Conservation (phyloP, 371 early-diverging fungal genomes). For the Zychaea mexicana region DNA sequence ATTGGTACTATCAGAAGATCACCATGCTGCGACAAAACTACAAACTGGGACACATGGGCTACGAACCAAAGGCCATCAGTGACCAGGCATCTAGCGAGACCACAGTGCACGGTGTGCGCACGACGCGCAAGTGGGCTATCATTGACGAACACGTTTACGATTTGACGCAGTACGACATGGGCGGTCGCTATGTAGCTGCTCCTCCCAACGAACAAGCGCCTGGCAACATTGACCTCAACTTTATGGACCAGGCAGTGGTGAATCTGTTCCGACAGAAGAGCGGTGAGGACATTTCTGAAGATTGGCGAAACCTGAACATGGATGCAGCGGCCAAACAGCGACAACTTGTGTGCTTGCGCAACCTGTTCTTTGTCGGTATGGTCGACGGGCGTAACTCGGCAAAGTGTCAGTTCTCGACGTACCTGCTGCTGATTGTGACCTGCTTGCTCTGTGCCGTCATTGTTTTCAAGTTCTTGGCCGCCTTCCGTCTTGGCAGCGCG, state of each 20-base stretch:
- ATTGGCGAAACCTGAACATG: conserved; percentile 46
- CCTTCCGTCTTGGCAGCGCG: conserved; percentile 78
- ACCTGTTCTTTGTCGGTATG: conserved; percentile 86
- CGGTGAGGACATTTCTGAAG: conserved; percentile 69
- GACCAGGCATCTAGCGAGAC: conserved; percentile 32
- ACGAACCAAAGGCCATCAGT: conserved; percentile 31
- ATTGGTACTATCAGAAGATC: conserved; percentile 55
- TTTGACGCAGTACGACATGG: conserved; percentile 58
- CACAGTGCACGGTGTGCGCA: conserved; percentile 28
- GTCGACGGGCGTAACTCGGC: conserved; percentile 82
- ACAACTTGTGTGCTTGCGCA: conserved; percentile 72
- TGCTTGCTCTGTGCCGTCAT: conserved; percentile 80
- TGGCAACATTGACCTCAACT: conserved; percentile 53
- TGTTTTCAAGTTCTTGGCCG: conserved; percentile 89
- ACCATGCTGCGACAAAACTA: conserved; percentile 40
- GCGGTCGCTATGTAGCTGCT: conserved; percentile 35
- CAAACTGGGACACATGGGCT: conserved; percentile 46
- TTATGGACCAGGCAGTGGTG: conserved; percentile 56
- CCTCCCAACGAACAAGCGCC: conserved; percentile 40
- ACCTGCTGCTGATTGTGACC: conserved; percentile 80
- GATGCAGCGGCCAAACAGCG: conserved; percentile 29
- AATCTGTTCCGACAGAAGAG: conserved; percentile 63
- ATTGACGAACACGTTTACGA: conserved; percentile 65
- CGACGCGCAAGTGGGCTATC: conserved; percentile 55
- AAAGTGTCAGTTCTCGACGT: conserved; percentile 86